Evolutionary conservation across 225 moss, liverwort and hornwort genomes (phyloP).

Genomic region (Neckera pumila): DNA sequence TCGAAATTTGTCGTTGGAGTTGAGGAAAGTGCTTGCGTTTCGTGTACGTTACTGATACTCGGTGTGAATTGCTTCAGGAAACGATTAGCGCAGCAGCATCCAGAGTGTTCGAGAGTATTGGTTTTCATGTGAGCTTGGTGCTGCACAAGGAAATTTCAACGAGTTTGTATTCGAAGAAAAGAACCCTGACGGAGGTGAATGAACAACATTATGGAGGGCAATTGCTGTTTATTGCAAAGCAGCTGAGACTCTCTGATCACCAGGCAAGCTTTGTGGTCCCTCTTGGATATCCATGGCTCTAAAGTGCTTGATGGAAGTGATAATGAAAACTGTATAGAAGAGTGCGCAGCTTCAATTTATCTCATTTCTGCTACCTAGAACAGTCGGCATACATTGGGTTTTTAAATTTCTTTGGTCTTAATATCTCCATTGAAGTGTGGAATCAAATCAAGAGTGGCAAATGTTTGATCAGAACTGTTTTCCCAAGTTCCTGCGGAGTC

Average conservation of each 20-base stretch:
- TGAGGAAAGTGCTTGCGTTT: not conserved
- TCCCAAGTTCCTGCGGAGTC: not conserved
- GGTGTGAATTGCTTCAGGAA: slow-evolving; percentile 20
- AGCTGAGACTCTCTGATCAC: slow-evolving; percentile 69
- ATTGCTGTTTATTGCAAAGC: slow-evolving; percentile 51
- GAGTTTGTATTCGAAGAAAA: not conserved
- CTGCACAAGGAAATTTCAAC: slow-evolving; percentile 16
- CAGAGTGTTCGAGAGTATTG: slow-evolving; percentile 33
- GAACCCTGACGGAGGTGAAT: not conserved
- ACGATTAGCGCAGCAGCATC: slow-evolving; percentile 13
- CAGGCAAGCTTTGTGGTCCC: slow-evolving; percentile 39
- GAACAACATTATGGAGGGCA: not conserved
- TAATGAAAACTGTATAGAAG: not conserved
- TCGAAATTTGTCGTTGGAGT: not conserved
- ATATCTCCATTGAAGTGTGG: not conserved
- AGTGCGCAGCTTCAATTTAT: not conserved
- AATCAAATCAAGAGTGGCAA: not conserved
- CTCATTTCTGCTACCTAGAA: not conserved
- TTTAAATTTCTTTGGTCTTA: not conserved
- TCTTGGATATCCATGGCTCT: not conserved
- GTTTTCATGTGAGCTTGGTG: slow-evolving; percentile 37
- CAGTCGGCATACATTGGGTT: not conserved
- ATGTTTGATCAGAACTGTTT: not conserved
- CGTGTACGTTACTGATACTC: not conserved
- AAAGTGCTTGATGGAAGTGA: not conserved